Base-by-base conservation (phyloP, 2,329 filamentous ascomycete genomes). In the Alternaria dauci region DNA sequence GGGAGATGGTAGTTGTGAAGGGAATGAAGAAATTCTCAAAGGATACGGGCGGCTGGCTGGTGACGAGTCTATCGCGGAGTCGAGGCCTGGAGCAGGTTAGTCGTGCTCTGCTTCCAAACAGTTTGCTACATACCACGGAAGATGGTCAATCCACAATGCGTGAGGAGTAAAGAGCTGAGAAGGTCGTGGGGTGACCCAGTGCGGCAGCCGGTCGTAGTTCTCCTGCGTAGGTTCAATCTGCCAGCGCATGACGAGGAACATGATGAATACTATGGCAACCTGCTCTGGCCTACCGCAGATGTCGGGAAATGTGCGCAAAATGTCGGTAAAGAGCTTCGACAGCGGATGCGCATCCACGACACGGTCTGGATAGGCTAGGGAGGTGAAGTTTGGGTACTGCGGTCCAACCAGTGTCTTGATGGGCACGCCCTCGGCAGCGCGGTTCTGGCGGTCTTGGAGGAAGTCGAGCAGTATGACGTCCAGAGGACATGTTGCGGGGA, bases 201-300 rank as follows among this genome's bases (percentile, higher is more conserved):
- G 83, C 0, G 93, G 93, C 11, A 97, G 80, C 4, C 90, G 85
- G 25, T 92, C 87, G 76, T 91, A 94, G 79, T 93, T 96, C 68
- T 93, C 90, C 61, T 85, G 84, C 0, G 91, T 92, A 0, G 93
- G 92, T 28, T 87, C 87, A 58, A 96, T 90, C 75, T 92, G 89
- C 92, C 93, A 97, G 42, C 81, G 79, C 89, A 95, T 92, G 65
- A 93, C 75, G 32, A 94, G 84, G 78, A 96, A 96, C 91, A 96
- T 96, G 73, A 90, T 82, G 76, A 94, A 96, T 8, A 96, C 84
- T 7, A 92, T 88, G 8, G 91, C 93, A 0, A 96, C 88, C 70
- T 91, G 90, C 78, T 96, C 93, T 0, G 93, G 93, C 0, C 96
- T 84, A n/a, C 84, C 85, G 4, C 85, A 87, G 30, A 97, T 88